These are phyloP conservation scores for Curvularia verruculosa DNA, from an alignment of 2,329 filamentous ascomycete genomes.

Conservation along the genomic window DNA sequence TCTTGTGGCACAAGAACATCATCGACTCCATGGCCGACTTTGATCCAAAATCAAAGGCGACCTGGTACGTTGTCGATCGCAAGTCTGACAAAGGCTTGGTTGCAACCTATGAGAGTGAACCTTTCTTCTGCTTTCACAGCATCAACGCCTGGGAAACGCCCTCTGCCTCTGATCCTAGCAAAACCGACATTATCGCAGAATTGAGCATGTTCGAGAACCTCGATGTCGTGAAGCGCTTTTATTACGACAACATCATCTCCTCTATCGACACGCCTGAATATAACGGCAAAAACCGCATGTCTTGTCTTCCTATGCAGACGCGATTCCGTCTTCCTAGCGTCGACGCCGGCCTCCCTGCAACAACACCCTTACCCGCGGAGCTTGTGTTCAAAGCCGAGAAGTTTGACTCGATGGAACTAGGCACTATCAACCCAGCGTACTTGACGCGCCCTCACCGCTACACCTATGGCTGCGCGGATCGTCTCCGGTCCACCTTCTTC, in stretches of 20 bases:
- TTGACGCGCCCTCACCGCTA: constrained; percentile 63
- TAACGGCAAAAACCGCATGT: constrained; percentile 32
- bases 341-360: constrained; percentile 41
- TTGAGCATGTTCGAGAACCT: constrained; percentile 67
- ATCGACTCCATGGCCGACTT: constrained; percentile 71
- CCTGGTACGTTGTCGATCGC: constrained; percentile 79
- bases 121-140: constrained; percentile 80
- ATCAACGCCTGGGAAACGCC: constrained; percentile 76
- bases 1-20: constrained; percentile 71
- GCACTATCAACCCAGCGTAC: constrained; percentile 67
- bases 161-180: constrained; percentile 37
- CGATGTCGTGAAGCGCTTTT: constrained; percentile 70
- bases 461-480: constrained; percentile 63
- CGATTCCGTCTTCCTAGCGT: constrained; percentile 40
- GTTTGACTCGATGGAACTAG: constrained; percentile 63
- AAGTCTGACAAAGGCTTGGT: constrained; percentile 67
- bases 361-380: constrained; percentile 14
- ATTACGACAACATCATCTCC: constrained; percentile 58
- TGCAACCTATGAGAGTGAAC: constrained; percentile 68
- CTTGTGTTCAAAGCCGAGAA: constrained; percentile 42
- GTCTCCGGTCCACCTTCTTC: constrained; percentile 64
- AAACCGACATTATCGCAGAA: constrained; percentile 69
- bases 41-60: constrained; percentile 61
- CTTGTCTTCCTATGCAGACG: constrained; percentile 35
- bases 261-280: constrained; percentile 22